These are phyloP conservation scores for Penicillium verhagenii DNA, from an alignment of 495 filamentous ascomycete genomes.

Conservation along the genomic window DNA sequence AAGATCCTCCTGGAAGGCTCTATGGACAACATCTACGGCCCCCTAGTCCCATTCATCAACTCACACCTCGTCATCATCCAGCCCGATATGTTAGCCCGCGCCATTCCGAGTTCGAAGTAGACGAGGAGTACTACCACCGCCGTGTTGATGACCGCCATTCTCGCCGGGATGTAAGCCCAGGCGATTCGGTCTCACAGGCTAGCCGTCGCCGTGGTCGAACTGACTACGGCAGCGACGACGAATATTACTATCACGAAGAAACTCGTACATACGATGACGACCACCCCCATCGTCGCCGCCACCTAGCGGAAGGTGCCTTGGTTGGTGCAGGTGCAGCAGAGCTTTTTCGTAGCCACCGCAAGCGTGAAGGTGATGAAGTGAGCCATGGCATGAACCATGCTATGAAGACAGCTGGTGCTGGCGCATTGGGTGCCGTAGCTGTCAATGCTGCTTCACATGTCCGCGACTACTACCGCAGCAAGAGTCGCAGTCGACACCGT, in stretches of 20 bases:
- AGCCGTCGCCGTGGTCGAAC: slow-evolving; percentile 38
- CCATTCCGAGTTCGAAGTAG: slow-evolving; percentile 65
- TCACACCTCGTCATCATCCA: slow-evolving; percentile 74
- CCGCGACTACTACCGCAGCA: slow-evolving; percentile 67
- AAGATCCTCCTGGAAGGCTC: slow-evolving; percentile 63
- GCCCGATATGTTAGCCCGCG: slow-evolving; percentile 65
- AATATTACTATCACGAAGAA: slow-evolving; percentile 58
- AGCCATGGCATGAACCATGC: slow-evolving; percentile 59
- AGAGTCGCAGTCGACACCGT: slow-evolving; percentile 54
- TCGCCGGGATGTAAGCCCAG: slow-evolving; percentile 53
- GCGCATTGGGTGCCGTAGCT: slow-evolving; percentile 77
- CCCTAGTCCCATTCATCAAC: slow-evolving; percentile 64
- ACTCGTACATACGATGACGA: slow-evolving; percentile 54
- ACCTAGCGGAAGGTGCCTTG: slow-evolving; percentile 83
- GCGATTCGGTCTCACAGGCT: slow-evolving; percentile 58
- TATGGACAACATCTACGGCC: slow-evolving; percentile 39
- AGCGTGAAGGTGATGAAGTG: slow-evolving; percentile 56
- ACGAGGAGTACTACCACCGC: slow-evolving; percentile 63
- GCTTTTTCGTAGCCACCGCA: slow-evolving; percentile 65
- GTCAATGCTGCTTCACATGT: slow-evolving; percentile 75
- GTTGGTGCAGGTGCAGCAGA: slow-evolving; percentile 77
- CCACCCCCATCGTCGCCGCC: slow-evolving; percentile 65
- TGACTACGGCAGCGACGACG: slow-evolving; percentile 63
- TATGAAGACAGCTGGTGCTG: slow-evolving; percentile 76
- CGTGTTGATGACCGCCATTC: slow-evolving; percentile 4